These are phyloP conservation scores for Asterophora lycoperdoides DNA, from an alignment of 768 basidiomycete species.

Conservation along the genomic window DNA sequence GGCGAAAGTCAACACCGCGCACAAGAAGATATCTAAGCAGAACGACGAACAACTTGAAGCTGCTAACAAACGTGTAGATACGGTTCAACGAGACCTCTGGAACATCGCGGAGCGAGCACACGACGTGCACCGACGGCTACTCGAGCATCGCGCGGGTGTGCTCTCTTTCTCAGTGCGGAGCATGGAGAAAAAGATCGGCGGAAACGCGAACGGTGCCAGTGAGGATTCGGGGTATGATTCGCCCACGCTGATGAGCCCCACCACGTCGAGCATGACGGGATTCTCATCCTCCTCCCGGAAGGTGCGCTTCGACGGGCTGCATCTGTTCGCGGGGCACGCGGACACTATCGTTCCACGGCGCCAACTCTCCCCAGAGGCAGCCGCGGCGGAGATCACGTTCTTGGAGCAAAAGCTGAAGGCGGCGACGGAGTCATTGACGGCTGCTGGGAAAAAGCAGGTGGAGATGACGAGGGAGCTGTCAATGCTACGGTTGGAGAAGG, in stretches of 20 bases:
- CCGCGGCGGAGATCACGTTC: constrained; percentile 39
- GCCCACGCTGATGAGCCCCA: constrained; percentile 50
- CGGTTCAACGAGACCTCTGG: constrained; percentile 67
- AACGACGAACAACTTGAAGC: constrained; percentile 67
- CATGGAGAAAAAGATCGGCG: constrained; percentile 53
- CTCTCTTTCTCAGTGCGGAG: constrained; percentile 66
- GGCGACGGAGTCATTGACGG: constrained; percentile 53
- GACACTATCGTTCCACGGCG: constrained; percentile 56
- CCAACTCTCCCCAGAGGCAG: constrained; percentile 39
- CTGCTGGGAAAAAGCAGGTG: constrained; percentile 56
- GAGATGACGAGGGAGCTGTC: constrained; percentile 61
- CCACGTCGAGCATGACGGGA: constrained; percentile 39
- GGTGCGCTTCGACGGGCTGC: constrained; percentile 72
- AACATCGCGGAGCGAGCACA: constrained; percentile 59
- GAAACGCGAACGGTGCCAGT: constrained; percentile 17
- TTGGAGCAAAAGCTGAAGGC: constrained; percentile 66
- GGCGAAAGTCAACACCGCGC: constrained; percentile 57
- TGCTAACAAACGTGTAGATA: constrained; percentile 69
- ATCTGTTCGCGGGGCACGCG: constrained; percentile 81
- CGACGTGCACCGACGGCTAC: constrained; percentile 58
- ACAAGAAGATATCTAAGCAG: constrained; percentile 59
- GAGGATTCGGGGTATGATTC: constrained; percentile 54
- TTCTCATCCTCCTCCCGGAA: constrained; percentile 40
- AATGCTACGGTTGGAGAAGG: constrained; percentile 61
- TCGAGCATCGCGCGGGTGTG: constrained; percentile 83